A percentile compares a stretch with the other conserved stretches of the same genome.
phyloP scores from a whole-genome alignment of 768 basidiomycete species.

The Suillus sp. region DNA sequence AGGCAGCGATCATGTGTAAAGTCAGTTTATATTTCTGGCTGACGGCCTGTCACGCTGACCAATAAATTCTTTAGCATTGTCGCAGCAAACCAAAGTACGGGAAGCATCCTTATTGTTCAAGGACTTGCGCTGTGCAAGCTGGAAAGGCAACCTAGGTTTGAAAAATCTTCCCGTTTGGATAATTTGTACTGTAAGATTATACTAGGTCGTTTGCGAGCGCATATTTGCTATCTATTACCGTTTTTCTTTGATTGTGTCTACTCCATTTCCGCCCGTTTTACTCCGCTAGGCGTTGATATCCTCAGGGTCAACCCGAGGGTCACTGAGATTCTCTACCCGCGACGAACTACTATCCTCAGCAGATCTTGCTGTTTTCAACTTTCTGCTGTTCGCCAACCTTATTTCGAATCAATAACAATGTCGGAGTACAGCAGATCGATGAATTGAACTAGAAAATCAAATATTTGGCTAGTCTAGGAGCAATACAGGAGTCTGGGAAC shows the following conservation, averaged over 20 bases:
- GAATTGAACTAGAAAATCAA: neutral
- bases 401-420: neutral
- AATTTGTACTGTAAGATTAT: conserved; percentile 5
- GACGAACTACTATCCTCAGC: neutral
- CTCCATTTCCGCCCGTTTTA: no score
- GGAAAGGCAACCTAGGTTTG: conserved; percentile 7
- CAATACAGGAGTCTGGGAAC: neutral
- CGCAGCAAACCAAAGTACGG: conserved; percentile 34
- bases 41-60: conserved; percentile 11
- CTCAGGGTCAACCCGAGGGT: neutral
- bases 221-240: neutral
- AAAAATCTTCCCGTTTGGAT: neutral
- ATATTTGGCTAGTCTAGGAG: neutral
- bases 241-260: neutral
- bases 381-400: neutral
- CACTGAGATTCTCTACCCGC: neutral
- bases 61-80: conserved; percentile 25
- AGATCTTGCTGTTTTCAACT: neutral
- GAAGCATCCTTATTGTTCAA: conserved; percentile 37
- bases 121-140: conserved; percentile 29
- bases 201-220: neutral
- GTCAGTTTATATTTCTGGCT: conserved; percentile 20
- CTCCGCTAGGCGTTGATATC: neutral
- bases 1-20: conserved; percentile 39
- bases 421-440: neutral